Conservation (phyloP, 148 eudicot genomes). For the Rhododendron vialii region DNA sequence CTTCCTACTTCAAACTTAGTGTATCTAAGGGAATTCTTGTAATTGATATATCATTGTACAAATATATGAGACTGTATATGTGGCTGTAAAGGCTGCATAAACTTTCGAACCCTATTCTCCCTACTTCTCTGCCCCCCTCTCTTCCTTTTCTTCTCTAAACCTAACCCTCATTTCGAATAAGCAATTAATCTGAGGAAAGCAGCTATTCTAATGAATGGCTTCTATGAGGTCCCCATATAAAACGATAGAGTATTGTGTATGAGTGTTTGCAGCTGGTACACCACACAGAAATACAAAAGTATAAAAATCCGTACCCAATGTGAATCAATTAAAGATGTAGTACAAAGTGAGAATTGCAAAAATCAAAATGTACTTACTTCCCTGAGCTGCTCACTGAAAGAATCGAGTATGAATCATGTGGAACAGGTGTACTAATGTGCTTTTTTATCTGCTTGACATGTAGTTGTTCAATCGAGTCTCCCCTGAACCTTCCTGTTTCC, state of each 20-base stretch:
- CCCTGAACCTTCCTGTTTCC: constrained; percentile 62
- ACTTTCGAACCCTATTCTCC: background rate
- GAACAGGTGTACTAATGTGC: constrained; percentile 85
- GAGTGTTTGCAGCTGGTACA: background rate
- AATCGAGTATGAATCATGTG: constrained; percentile 90
- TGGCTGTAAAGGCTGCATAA: background rate
- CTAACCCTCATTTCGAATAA: background rate
- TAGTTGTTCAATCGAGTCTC: constrained; percentile 71
- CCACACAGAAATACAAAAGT: background rate
- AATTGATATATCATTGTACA: background rate
- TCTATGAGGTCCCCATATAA: background rate
- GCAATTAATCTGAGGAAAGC: background rate
- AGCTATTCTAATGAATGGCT: background rate
- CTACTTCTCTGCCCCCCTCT: background rate
- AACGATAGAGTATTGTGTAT: background rate
- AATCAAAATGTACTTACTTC: constrained; percentile 58
- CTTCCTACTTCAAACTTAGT: background rate
- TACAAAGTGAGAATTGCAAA: background rate
- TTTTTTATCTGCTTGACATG: constrained; percentile 90
- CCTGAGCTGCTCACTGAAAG: constrained; percentile 94
- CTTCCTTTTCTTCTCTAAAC: background rate
- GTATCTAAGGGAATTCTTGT: background rate
- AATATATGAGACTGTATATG: background rate
- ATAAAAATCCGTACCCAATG: background rate
- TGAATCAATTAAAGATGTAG: background rate